Conservation (phyloP, 306 rosid species). For the Cercis canadensis region DNA sequence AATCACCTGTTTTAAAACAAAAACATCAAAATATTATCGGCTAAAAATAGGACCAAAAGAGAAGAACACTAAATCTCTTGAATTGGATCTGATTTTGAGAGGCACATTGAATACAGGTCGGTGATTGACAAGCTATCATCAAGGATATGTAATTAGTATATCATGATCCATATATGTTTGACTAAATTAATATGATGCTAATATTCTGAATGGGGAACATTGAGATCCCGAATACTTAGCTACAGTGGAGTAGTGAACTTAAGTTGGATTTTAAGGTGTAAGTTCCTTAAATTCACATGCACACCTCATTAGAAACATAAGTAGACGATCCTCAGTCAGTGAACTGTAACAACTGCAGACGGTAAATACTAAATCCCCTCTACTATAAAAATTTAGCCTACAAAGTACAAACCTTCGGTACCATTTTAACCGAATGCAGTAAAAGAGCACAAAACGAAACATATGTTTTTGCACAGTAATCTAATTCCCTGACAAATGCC, state of each 20-base stretch:
- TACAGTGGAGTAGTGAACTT: conserved; percentile 1
- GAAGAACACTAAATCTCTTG: background rate
- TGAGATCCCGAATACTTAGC: conserved; percentile 4
- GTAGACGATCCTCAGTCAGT: background rate
- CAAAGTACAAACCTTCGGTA: background rate
- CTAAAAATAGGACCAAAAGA: background rate
- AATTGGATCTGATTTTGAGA: background rate
- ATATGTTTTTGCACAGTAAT: too few relatives aligned
- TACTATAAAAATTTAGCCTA: background rate
- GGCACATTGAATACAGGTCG: conserved; percentile 3
- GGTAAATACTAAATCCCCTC: background rate
- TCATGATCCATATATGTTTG: background rate
- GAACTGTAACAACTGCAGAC: background rate
- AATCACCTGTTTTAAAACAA: conserved; percentile 46
- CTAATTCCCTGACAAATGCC: background rate
- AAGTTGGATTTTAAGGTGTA: background rate
- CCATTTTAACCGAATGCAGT: too few relatives aligned
- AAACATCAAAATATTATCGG: conserved; percentile 14
- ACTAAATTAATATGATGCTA: background rate
- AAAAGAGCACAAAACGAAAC: too few relatives aligned
- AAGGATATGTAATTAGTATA: background rate
- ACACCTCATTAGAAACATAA: background rate
- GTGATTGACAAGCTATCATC: background rate
- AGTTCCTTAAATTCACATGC: background rate
- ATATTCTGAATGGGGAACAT: conserved; percentile 2